Base-by-base conservation (phyloP, 768 basidiomycete species). In the Myochromella boudieri region DNA sequence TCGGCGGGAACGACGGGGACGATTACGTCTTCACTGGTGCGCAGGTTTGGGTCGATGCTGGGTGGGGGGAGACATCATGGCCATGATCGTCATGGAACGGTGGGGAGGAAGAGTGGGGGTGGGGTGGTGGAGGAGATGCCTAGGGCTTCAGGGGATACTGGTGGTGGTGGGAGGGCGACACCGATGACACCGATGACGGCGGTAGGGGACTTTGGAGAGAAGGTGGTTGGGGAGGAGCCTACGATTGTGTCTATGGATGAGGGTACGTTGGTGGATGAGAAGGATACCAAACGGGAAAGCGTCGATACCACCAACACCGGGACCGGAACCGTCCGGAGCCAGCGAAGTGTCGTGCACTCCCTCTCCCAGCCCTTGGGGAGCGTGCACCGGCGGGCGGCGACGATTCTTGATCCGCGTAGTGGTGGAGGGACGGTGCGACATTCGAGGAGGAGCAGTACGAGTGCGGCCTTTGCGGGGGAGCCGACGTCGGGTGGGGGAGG, bases 361-460 rank as follows among this genome's bases (percentile, higher is more conserved):
- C 58, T 73, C 41, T 81, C 80, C 49, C 83, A 84, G 60, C 82
- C 83, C 0, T 57, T 82, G 42, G 80, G 76, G 11, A 75, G 68
- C 44, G 64, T 74, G 0, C 89, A 90, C 64, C 77, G 89, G 17
- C 74, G 89, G 4, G 88, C 88, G 3, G 87, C 88, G 47, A 90
- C 89, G 12, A 74, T 91, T 28, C 60, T 91, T 26, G 89, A 91
- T 61, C 78, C 87, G 0, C 76, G 80, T 38, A 78, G 82, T 21
- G 72, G 82, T 11, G 67, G n/a, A n/a, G n/a, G n/a, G n/a, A n/a
- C 81, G 18, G 68, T 72, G 11, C 71, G 82, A 33, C 89, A 91
- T 60, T 85, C 87, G 53, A 72, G 89, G 58, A 67, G 90, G 58
- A 88, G 86, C 58, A 90, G 87, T 58, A 87, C 85, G 0, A 84